Evolutionary conservation across 2,329 filamentous ascomycete genomes (phyloP), one percentile per base, ranked within the genome.

Genomic region (Ascosphaera acerosa): DNA sequence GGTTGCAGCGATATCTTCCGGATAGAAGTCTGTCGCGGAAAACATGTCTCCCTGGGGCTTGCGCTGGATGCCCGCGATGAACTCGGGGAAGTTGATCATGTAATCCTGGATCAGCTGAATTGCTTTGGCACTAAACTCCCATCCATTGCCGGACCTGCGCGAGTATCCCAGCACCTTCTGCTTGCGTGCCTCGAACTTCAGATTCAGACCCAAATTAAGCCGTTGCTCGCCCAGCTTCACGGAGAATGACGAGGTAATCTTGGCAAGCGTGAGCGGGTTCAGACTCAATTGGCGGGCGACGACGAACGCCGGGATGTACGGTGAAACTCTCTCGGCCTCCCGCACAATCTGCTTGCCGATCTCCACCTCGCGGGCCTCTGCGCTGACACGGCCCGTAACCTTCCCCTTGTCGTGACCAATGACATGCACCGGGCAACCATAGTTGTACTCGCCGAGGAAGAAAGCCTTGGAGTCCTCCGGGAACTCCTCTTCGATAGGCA

Each of bases 171-270:
- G 57, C 4, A 97, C 87, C 55, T 97, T 97, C 42, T 82, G 64
- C 53, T 92, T 91, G 54, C 78, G 84, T 2, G 70, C 78, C 48
- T 97, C 87, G 36, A 97, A 97, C 50, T 97, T 97, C 40, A 97
- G 62, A 45, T 97, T 97, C 37, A 97, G 61, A 0, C 87, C 87
- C 15, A 97, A 58, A 43, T 97, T 97, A 37, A 91, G 63, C 42
- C 77, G 76, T 35, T 81, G 59, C 16, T 76, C 80, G 34, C 78
- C 78, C 3, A 84, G 69, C 12, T 69, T 68, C 34, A 97, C 76
- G 33, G 73, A 76, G 50, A 90, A 94, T 0, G 84, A 82, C 2
- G 87, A 90, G 0, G 87, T 94, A 43, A 97, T 76, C 60, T 91
- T 97, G 52, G 82, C 90, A 18, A 97, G 59, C 2, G 87, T 76